Conservation (phyloP, 2,329 filamentous ascomycete genomes). For the Elsinoe perseae region DNA sequence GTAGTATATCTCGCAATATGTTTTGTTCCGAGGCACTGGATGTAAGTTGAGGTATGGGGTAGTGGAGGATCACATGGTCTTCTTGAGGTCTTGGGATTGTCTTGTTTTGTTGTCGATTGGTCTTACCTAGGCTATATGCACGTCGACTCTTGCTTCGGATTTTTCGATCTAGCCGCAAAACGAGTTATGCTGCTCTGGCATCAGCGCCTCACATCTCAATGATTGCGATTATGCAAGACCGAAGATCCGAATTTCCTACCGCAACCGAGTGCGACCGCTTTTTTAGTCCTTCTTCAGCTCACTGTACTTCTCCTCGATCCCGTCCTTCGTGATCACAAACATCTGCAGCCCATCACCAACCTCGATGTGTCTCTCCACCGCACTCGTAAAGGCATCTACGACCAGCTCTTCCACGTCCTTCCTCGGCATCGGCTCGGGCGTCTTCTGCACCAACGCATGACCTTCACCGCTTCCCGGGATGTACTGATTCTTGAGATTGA, state of each 20-base stretch:
- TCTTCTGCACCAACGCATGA: slow-evolving; percentile 66
- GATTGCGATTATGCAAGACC: neutral
- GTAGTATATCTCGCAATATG: neutral
- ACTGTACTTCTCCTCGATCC: slow-evolving; percentile 76
- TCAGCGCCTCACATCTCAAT: neutral
- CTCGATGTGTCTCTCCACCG: slow-evolving; percentile 97
- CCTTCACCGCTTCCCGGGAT: slow-evolving; percentile 77
- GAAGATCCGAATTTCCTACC: neutral
- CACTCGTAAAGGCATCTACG: slow-evolving; percentile 95
- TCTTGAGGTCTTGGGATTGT: too few relatives aligned
- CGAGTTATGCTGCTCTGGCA: neutral
- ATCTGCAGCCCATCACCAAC: slow-evolving; percentile 95
- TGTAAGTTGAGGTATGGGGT: neutral
- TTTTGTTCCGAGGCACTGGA: slow-evolving; percentile 6
- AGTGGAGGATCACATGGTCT: slow-evolving; percentile 3
- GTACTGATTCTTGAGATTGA: slow-evolving; percentile 99
- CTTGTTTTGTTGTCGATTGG: neutral
- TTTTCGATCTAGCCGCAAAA: neutral
- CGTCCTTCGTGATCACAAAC: slow-evolving; percentile 80
- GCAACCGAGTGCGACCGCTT: neutral
- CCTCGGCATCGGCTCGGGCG: slow-evolving; percentile 60
- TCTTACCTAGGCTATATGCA: neutral
- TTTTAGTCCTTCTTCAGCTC: slow-evolving; percentile 79
- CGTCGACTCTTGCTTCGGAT: neutral
- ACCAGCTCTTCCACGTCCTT: slow-evolving; percentile 77